Evolutionary conservation across 2,329 filamentous ascomycete species (phyloP).

Genomic region (Aspergillus puulaauensis): DNA sequence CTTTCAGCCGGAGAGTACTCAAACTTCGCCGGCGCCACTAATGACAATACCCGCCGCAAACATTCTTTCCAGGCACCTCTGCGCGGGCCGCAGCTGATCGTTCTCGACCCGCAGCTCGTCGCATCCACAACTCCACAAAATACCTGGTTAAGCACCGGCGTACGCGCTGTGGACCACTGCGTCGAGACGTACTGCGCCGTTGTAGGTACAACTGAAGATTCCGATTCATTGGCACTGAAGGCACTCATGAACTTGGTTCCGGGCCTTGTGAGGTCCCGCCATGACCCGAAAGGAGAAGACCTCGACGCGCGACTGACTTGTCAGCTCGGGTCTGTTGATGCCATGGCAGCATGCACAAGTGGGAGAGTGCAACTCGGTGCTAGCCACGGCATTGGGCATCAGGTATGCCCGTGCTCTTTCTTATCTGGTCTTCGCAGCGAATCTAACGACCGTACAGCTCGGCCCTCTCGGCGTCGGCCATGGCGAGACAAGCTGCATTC

Average conservation of each 20-base stretch:
- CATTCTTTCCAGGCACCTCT: constrained; percentile 37
- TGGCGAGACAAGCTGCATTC: constrained; percentile 60
- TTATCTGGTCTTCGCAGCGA: not conserved
- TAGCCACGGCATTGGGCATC: constrained; percentile 55
- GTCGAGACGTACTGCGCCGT: constrained; percentile 55
- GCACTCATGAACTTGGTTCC: constrained; percentile 46
- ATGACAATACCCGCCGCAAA: constrained; percentile 37
- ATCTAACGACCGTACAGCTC: constrained; percentile 28
- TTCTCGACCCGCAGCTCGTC: constrained; percentile 54
- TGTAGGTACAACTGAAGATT: constrained; percentile 28
- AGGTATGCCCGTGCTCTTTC: constrained; percentile 27
- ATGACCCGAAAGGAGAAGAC: constrained; percentile 31
- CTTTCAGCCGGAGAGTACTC: constrained; percentile 46
- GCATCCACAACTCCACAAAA: constrained; percentile 58
- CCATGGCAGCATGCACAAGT: constrained; percentile 49
- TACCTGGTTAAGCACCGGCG: constrained; percentile 48
- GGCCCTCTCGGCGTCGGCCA: constrained; percentile 59
- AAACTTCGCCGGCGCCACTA: constrained; percentile 39
- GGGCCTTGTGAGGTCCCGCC: constrained; percentile 43
- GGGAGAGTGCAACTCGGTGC: constrained; percentile 46
- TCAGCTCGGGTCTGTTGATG: constrained; percentile 53
- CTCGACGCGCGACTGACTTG: constrained; percentile 47
- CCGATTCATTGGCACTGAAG: constrained; percentile 38
- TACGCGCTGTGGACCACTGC: constrained; percentile 59
- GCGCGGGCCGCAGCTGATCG: constrained; percentile 52